A percentile compares a stretch with the other conserved stretches of the same genome.
These are phyloP conservation scores for Wallacemonas collosoma DNA, from an alignment of 208 protist species.

Conservation along the genomic window DNA sequence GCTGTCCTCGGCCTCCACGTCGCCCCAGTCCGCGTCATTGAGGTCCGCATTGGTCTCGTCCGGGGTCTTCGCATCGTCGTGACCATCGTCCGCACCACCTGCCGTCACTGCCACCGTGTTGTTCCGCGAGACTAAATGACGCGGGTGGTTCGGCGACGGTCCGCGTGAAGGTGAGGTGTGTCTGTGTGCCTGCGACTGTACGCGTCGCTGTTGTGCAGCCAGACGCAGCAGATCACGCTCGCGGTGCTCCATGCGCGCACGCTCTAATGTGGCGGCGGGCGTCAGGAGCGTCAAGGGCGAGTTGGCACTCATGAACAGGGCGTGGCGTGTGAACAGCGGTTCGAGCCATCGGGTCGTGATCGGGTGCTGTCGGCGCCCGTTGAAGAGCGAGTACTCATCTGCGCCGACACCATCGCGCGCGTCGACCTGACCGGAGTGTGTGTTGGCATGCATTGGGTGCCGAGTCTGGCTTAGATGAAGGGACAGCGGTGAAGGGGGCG, in stretches of 20 bases:
- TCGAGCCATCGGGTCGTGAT: slow-evolving; percentile 67
- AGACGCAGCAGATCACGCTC: slow-evolving; percentile 31
- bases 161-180: no score
- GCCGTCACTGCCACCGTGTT: no score
- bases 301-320: slow-evolving; percentile 50
- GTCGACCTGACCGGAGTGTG: not conserved
- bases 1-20: slow-evolving; percentile 5
- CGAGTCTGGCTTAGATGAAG: no score
- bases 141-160: no score
- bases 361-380: slow-evolving; percentile 18
- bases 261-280: slow-evolving; percentile 57
- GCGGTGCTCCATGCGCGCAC: slow-evolving; percentile 61
- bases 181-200: slow-evolving; percentile 7
- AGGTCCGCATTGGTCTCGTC: slow-evolving; percentile 7
- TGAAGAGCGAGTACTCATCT: slow-evolving; percentile 28
- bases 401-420: not conserved
- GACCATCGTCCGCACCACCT: not conserved
- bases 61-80: not conserved
- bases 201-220: not conserved
- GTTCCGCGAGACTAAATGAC: no score
- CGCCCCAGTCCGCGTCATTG: not conserved
- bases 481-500: not conserved
- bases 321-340: slow-evolving; percentile 68
- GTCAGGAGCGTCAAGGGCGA: slow-evolving; percentile 65
- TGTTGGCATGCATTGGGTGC: not conserved